A percentile compares a stretch with the other conserved stretches of the same genome.
Conservation (phyloP, 352 stramenopile genomes). For the Pythium pectinolyticum region DNA sequence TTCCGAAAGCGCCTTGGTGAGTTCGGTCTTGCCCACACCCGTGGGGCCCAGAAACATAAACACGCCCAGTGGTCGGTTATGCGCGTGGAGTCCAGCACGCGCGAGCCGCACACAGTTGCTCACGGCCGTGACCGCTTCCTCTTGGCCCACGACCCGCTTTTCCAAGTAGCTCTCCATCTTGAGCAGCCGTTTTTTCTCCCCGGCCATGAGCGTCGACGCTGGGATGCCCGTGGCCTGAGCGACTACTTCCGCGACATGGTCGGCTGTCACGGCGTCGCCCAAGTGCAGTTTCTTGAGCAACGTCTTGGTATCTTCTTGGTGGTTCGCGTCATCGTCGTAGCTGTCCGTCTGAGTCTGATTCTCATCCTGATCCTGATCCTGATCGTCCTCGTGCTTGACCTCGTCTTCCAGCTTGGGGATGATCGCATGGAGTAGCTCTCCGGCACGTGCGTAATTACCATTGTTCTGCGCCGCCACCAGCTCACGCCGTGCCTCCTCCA, state of each 20-base stretch:
- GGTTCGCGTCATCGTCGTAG: constrained; percentile 48
- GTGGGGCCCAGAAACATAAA: constrained; percentile 97
- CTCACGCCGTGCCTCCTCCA: constrained; percentile 87
- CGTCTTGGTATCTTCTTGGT: constrained; percentile 34
- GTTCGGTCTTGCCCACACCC: constrained; percentile 94
- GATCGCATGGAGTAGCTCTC: constrained; percentile 79
- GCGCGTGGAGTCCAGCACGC: constrained; percentile 87
- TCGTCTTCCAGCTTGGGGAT: constrained; percentile 92
- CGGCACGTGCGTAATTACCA: constrained; percentile 75
- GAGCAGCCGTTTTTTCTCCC: constrained; percentile 79
- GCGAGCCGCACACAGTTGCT: constrained; percentile 91
- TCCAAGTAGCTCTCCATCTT: constrained; percentile 84
- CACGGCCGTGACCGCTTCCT: constrained; percentile 91
- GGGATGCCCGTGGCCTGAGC: constrained; percentile 90
- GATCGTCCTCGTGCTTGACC: constrained; percentile 93
- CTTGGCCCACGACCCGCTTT: constrained; percentile 93
- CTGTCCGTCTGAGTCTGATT: constrained; percentile 71
- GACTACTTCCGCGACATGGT: constrained; percentile 94
- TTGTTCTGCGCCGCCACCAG: constrained; percentile 69
- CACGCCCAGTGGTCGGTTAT: constrained; percentile 90
- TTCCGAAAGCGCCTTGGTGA: constrained; percentile 93
- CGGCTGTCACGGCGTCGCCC: constrained; percentile 88
- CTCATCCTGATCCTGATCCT: constrained; percentile 86
- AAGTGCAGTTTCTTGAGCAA: constrained; percentile 63
- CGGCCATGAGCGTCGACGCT: constrained; percentile 77